Percentiles rank a stretch among this genome's conserved stretches.
phyloP scores from a whole-genome alignment of 2,329 filamentous ascomycete species.

The Fusarium luffae region DNA sequence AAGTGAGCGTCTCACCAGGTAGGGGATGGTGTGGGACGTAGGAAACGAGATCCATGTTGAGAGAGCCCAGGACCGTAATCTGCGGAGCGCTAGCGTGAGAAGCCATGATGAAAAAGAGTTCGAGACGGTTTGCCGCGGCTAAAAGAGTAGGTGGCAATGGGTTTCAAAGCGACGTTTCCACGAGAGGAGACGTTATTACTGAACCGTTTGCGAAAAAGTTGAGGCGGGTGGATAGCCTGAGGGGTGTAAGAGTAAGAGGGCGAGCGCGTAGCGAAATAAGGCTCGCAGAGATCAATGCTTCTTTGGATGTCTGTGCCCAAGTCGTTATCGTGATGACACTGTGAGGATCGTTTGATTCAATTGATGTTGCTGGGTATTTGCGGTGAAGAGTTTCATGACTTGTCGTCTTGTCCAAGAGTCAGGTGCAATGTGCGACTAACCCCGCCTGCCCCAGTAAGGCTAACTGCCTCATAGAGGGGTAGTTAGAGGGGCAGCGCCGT shows the following conservation, averaged over 20 bases:
- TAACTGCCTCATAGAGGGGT: not conserved
- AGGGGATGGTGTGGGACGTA: slow-evolving; percentile 84
- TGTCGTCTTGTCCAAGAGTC: slow-evolving; percentile 6
- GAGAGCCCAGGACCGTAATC: slow-evolving; percentile 89
- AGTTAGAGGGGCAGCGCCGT: not conserved
- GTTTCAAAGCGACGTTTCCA: not conserved
- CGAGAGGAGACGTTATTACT: slow-evolving; percentile 3
- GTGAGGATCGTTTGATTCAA: not conserved
- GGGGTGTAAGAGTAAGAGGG: not conserved
- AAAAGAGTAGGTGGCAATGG: not conserved
- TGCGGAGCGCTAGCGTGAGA: slow-evolving; percentile 46
- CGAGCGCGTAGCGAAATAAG: not conserved
- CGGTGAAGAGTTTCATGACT: slow-evolving; percentile 8
- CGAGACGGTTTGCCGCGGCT: not conserved
- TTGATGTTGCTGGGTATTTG: slow-evolving; percentile 8
- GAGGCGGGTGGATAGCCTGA: slow-evolving; percentile 2
- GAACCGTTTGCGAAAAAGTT: slow-evolving; percentile 8
- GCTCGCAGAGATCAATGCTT: not conserved
- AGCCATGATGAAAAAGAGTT: slow-evolving; percentile 27
- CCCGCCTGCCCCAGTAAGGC: slow-evolving; percentile 13
- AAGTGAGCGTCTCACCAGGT: slow-evolving; percentile 88
- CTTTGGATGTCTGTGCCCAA: not conserved
- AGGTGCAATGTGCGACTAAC: slow-evolving; percentile 2
- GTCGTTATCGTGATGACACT: not conserved
- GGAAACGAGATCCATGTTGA: slow-evolving; percentile 94